phyloP scores from a whole-genome alignment of 148 eudicot species.

The Diospyros kaki region DNA sequence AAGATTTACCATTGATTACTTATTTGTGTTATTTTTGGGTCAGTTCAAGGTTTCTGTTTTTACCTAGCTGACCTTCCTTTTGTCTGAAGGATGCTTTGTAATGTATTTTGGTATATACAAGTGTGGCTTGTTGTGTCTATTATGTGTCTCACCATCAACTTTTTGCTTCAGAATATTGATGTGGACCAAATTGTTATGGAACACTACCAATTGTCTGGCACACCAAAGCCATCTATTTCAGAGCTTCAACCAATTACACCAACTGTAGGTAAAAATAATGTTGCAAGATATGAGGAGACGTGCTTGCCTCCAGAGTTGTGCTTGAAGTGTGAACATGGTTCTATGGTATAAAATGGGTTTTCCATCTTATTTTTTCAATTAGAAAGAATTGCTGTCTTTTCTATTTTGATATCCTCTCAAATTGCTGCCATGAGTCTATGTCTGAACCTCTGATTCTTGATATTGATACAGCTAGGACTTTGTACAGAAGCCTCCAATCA shows the following conservation, averaged over 20 bases:
- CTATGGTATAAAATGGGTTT: conserved; percentile 36
- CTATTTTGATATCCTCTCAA: conserved; percentile 1
- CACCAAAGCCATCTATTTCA: conserved; percentile 68
- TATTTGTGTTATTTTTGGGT: no score
- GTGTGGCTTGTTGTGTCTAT: neutral
- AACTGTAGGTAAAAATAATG: conserved; percentile 25
- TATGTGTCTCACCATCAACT: conserved; percentile 9
- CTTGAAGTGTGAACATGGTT: conserved; percentile 71
- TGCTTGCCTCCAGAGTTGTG: conserved; percentile 73
- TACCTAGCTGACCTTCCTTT: neutral
- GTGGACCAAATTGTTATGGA: conserved; percentile 88
- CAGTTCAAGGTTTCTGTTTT: no score
- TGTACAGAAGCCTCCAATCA: conserved; percentile 73
- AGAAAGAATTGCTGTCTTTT: neutral
- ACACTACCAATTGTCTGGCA: conserved; percentile 63
- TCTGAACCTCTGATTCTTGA: conserved; percentile 24
- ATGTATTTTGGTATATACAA: neutral
- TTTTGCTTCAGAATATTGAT: conserved; percentile 68
- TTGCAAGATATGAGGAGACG: conserved; percentile 30
- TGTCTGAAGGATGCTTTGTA: neutral
- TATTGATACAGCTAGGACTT: conserved; percentile 63
- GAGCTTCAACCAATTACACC: conserved; percentile 53
- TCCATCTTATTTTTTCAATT: no score
- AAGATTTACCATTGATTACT: no score
- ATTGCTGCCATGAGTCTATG: conserved; percentile 12